Conservation (phyloP, 148 eudicot species). For the Spergularia marina region DNA sequence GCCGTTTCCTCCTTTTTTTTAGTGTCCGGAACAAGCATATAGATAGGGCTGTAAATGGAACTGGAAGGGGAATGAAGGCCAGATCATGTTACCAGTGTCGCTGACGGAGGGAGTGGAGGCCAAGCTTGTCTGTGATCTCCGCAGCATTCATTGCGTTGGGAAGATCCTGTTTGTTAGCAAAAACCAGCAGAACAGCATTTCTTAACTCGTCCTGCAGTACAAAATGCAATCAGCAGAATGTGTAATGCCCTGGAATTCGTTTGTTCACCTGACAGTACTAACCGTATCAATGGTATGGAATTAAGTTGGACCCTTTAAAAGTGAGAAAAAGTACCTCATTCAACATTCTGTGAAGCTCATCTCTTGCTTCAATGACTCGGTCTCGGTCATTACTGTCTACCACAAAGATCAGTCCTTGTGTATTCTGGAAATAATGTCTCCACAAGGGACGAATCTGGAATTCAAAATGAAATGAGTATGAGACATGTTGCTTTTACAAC, state of each 20-base stretch:
- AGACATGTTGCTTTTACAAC: neutral
- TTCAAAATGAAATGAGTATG: neutral
- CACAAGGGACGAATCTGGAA: conserved; percentile 66
- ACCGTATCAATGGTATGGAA: no score
- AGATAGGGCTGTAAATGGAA: neutral
- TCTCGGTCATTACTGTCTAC: conserved; percentile 74
- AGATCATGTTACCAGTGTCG: conserved; percentile 53
- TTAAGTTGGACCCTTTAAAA: no score
- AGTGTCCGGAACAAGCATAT: neutral
- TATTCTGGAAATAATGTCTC: conserved; percentile 74
- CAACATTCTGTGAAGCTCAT: conserved; percentile 76
- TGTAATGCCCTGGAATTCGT: no score
- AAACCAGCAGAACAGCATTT: conserved; percentile 79
- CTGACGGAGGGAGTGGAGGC: conserved; percentile 76
- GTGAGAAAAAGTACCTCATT: conserved; percentile 44
- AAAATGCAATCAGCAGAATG: conserved; percentile 1
- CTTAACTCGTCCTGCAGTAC: conserved; percentile 61
- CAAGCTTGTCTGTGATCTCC: conserved; percentile 78
- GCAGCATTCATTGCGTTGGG: conserved; percentile 87
- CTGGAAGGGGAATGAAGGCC: neutral
- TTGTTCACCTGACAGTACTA: no score
- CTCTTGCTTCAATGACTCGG: conserved; percentile 74
- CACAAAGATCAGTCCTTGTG: conserved; percentile 77
- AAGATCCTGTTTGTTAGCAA: conserved; percentile 87
- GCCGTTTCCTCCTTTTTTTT: neutral